phyloP scores from a whole-genome alignment of 192 early-diverging fungal species.

The Linnemannia hyalina region DNA sequence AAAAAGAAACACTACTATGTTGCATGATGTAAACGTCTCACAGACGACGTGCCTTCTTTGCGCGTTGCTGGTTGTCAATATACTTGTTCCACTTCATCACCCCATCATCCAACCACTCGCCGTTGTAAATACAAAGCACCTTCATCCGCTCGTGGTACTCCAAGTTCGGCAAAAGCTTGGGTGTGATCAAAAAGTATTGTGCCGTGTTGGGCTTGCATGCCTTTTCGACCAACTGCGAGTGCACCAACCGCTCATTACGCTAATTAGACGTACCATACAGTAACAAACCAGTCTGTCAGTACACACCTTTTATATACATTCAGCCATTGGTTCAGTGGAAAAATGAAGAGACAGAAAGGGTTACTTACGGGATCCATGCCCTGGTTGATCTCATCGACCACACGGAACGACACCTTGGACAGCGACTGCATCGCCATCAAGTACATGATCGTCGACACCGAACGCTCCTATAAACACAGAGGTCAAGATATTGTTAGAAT shows the following conservation, averaged over 20 bases:
- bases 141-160: constrained; percentile 93
- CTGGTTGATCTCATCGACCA: constrained; percentile 99
- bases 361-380: constrained; percentile 91
- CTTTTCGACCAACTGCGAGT: constrained; percentile 87
- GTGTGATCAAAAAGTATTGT: constrained; percentile 98
- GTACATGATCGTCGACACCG: constrained; percentile 97
- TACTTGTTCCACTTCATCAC: constrained; percentile 38
- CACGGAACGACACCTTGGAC: constrained; percentile 93
- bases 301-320: background rate
- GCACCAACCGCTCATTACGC: constrained; percentile 96
- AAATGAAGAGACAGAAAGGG: background rate
- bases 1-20: background rate
- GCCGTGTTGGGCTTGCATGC: constrained; percentile 79
- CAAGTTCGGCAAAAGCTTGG: constrained; percentile 96
- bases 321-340: background rate
- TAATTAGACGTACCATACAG: background rate
- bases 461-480: constrained; percentile 75
- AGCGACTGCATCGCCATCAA: constrained; percentile 93
- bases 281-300: background rate
- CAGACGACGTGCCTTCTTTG: constrained; percentile 3
- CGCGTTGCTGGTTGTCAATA: constrained; percentile 36
- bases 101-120: constrained; percentile 77
- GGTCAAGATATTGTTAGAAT: constrained; percentile 14
- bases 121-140: constrained; percentile 94
- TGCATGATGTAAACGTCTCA: background rate